A percentile compares a stretch with the other conserved stretches of the same genome.
phyloP scores from a whole-genome alignment of 1,139 yeast genomes.

The Chernovozyma aurita region DNA sequence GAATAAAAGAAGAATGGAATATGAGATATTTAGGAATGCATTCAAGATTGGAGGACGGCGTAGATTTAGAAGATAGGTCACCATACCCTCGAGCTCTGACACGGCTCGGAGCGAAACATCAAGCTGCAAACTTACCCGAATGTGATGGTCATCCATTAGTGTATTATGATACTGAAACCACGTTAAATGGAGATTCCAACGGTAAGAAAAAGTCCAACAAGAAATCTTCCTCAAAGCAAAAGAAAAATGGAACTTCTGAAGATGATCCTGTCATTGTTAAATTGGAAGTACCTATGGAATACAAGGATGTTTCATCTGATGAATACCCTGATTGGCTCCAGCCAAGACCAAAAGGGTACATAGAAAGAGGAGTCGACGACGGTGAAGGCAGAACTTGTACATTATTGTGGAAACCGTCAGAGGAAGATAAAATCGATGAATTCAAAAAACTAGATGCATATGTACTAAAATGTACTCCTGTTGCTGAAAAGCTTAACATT shows the following conservation, averaged over 20 bases:
- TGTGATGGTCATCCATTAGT: conserved; percentile 64
- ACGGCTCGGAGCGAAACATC: conserved; percentile 70
- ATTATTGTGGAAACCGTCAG: conserved; percentile 61
- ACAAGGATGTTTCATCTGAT: conserved; percentile 29
- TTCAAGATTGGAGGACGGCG: conserved; percentile 70
- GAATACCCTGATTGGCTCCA: conserved; percentile 74
- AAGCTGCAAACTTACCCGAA: conserved; percentile 61
- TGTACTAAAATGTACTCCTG: conserved; percentile 48
- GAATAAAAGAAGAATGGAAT: conserved; percentile 69
- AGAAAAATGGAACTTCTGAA: conserved; percentile 14
- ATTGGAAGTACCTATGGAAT: conserved; percentile 47
- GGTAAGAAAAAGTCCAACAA: conserved; percentile 13
- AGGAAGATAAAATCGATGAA: conserved; percentile 24
- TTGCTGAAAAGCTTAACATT: conserved; percentile 50
- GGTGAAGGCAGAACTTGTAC: conserved; percentile 52
- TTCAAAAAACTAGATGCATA: conserved; percentile 47
- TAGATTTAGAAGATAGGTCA: conserved; percentile 69
- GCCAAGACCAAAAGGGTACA: conserved; percentile 71
- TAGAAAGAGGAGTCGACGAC: conserved; percentile 81
- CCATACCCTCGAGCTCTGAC: conserved; percentile 84
- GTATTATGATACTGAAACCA: conserved; percentile 52
- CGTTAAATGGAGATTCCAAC: conserved; percentile 13
- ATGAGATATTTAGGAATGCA: conserved; percentile 78
- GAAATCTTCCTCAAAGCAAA: conserved; percentile 12
- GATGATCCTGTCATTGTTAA: conserved; percentile 19